A percentile compares a stretch with the other conserved stretches of the same genome.
phyloP scores from a whole-genome alignment of 2,329 filamentous ascomycete species.

The Ophiocordyceps camponoti-saundersi region DNA sequence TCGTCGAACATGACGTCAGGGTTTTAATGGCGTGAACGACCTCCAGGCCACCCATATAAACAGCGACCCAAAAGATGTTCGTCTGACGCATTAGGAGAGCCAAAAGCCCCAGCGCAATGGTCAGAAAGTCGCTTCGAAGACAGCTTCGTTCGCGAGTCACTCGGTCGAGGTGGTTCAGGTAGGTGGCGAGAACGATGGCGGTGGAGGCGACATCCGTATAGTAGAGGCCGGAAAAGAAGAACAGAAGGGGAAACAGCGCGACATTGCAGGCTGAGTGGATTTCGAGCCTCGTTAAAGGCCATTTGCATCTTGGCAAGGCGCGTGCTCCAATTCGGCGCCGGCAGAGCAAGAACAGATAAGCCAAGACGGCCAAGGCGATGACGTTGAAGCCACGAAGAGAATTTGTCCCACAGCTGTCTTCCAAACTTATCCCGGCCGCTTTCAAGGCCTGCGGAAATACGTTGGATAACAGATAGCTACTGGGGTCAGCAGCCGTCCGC shows the following conservation, averaged over 20 bases:
- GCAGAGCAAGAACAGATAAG: conserved; percentile 29
- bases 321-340: conserved; percentile 32
- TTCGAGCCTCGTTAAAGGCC: conserved; percentile 20
- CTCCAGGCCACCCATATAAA: conserved; percentile 53
- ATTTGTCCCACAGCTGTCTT: conserved; percentile 10
- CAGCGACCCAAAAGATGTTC: conserved; percentile 87
- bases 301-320: conserved; percentile 12
- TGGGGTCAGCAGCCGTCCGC: not conserved
- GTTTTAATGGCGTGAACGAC: conserved; percentile 31
- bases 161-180: conserved; percentile 36
- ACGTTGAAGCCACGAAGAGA: conserved; percentile 32
- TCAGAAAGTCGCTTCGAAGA: conserved; percentile 21
- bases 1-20: conserved; percentile 15
- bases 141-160: conserved; percentile 16
- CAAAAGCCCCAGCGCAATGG: conserved; percentile 40
- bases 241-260: conserved; percentile 70
- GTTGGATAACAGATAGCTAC: conserved; percentile 28
- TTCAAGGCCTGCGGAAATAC: conserved; percentile 9
- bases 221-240: conserved; percentile 91
- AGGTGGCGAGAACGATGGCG: conserved; percentile 53
- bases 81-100: conserved; percentile 76
- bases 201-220: conserved; percentile 88
- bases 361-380: conserved; percentile 19
- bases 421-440: conserved; percentile 1
- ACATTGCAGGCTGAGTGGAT: conserved; percentile 60